These are phyloP conservation scores for Limnanthes douglasii DNA, from an alignment of 345 rosid species.

Conservation along the genomic window DNA sequence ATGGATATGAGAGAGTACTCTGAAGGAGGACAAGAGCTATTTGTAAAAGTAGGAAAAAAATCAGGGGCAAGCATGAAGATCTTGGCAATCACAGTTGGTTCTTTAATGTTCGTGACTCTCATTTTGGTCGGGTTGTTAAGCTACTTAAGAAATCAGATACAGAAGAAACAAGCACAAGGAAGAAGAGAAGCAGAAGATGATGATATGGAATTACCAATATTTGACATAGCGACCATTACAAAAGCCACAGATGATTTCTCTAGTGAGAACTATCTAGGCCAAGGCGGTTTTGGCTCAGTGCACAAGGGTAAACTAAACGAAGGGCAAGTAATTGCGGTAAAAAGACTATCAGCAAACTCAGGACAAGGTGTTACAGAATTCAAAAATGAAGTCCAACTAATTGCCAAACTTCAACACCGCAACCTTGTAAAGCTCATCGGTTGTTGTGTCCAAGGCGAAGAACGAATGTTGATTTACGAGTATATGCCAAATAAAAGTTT, in stretches of 20 bases:
- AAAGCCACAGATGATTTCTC: constrained; percentile 5
- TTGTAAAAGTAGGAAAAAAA: too few species aligned
- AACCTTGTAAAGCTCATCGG: too few species aligned
- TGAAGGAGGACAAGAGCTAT: constrained; percentile 20
- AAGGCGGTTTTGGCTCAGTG: constrained; percentile 24
- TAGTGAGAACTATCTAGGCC: constrained; percentile 1
- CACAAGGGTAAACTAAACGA: neutral
- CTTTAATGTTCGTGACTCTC: neutral
- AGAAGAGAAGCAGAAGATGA: too few species aligned
- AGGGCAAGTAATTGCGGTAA: neutral
- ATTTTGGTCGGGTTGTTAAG: neutral
- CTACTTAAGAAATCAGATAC: neutral
- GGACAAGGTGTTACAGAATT: neutral
- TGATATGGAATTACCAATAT: constrained; percentile 1
- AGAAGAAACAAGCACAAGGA: neutral
- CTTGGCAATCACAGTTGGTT: neutral
- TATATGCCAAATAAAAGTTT: too few species aligned
- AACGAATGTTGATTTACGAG: neutral
- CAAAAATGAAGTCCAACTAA: too few species aligned
- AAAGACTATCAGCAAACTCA: neutral
- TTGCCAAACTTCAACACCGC: too few species aligned
- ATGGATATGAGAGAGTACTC: constrained; percentile 23
- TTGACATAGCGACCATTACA: constrained; percentile 2
- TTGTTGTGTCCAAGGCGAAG: too few species aligned
- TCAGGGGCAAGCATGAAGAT: neutral